Conservation (phyloP, 257 asterid species). For the Penstemon davidsonii region DNA sequence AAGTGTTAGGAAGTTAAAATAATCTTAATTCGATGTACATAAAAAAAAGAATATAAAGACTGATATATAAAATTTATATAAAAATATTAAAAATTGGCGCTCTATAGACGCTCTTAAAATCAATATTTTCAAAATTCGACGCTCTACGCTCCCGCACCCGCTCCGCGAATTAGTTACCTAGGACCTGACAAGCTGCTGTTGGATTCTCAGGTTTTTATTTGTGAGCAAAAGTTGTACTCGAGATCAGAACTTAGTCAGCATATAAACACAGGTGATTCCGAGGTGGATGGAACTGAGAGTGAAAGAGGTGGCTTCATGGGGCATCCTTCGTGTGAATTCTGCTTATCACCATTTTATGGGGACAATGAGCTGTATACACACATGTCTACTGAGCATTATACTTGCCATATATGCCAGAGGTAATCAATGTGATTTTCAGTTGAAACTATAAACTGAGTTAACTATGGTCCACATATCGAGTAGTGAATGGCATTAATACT, state of each 20-base stretch:
- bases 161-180: too few relatives aligned
- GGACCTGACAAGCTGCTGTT: constrained; percentile 27
- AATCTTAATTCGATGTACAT: too few relatives aligned
- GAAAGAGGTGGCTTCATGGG: constrained; percentile 97
- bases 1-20: too few relatives aligned
- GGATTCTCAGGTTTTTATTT: constrained; percentile 70
- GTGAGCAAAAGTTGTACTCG: constrained; percentile 91
- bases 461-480: constrained; percentile 2
- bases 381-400: constrained; percentile 94
- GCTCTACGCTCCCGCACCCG: too few relatives aligned
- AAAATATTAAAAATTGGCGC: too few relatives aligned
- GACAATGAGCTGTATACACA: constrained; percentile 89
- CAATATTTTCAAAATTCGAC: too few relatives aligned
- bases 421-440: constrained; percentile 24
- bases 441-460: constrained; percentile 15
- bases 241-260: constrained; percentile 86
- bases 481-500: constrained; percentile 6
- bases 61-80: too few relatives aligned
- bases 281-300: constrained; percentile 98
- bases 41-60: too few relatives aligned
- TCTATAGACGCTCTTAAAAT: too few relatives aligned
- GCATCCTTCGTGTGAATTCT: constrained; percentile 91
- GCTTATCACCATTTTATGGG: constrained; percentile 85
- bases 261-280: constrained; percentile 78
- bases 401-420: constrained; percentile 97